Base-by-base conservation (phyloP, 768 basidiomycete species). In the Serendipita sp. region DNA sequence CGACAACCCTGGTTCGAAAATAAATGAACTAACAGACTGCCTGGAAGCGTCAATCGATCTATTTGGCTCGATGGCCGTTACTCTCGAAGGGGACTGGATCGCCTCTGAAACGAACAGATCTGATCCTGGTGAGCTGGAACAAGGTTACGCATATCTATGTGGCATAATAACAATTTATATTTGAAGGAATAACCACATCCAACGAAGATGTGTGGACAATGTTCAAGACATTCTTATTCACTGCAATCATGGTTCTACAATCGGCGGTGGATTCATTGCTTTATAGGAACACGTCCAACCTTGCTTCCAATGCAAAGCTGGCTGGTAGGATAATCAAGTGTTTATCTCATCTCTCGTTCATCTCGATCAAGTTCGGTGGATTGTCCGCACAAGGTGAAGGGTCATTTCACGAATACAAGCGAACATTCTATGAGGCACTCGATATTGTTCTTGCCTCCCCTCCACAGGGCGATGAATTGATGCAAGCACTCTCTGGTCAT, bases 291-390 rank as follows among this genome's bases (percentile, higher is more conserved):
- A 46, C 8, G 3, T 38, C 65, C 23, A 48, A 65, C 3, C 62
- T 64, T 1, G n/a, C 44, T 7, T 34, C 64, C 2, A 64, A 68
- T 52, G 63, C 67, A n/a, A 32, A 65, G 16, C 75, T 91, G 8
- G 83, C 87, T 1, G 73, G 80, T 3, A 72, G 77, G 13, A 76
- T 80, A 3, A 73, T 92, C 0, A 77, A 78, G 32, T 81, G 80
- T 0, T 77, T 92, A 10, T 83, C 81, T 10, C 80, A 83, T 70
- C 76, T 91, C 18, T 83, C 89, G 2, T 89, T 89, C 69, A 80
- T 91, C 56, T 82, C 91, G 5, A 82, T 85, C 7, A 83, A 86
- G 69, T 91, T 92, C 68, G 91, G 91, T 2, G 87, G 88, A 5
- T 78, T 87, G 1, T 73, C 78, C 38, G 70, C 65, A 16, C 73